Percentiles rank a stretch among this genome's conserved stretches.
Conservation (phyloP, 176 grass and related monocot genomes). For the Aegilops sharonensis region DNA sequence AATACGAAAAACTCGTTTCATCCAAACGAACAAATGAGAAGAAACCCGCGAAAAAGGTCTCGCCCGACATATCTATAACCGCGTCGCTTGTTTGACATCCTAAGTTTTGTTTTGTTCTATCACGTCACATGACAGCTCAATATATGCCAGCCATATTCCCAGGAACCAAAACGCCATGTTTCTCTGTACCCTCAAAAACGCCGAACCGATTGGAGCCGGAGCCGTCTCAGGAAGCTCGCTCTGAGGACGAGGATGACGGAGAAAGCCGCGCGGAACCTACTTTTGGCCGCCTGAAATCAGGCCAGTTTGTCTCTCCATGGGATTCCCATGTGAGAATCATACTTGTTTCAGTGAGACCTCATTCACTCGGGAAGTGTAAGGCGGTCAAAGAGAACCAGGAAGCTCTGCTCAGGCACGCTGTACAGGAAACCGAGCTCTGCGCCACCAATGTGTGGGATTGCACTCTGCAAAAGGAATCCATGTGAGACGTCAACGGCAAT, state of each 20-base stretch:
- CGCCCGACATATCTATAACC: conserved; percentile 30
- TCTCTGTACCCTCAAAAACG: background rate
- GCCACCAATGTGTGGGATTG: conserved; percentile 66
- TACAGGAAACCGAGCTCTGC: conserved; percentile 88
- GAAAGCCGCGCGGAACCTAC: background rate
- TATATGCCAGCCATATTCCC: background rate
- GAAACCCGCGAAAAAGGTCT: background rate
- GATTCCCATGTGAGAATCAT: conserved; percentile 22
- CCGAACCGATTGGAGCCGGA: background rate
- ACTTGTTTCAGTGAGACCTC: background rate
- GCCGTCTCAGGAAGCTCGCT: conserved; percentile 6
- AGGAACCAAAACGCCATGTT: background rate
- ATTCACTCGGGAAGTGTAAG: conserved; percentile 76
- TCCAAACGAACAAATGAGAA: background rate
- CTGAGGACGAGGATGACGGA: background rate
- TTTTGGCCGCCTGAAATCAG: background rate
- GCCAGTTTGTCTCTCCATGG: background rate
- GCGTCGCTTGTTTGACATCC: background rate
- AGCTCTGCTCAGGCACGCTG: conserved; percentile 80
- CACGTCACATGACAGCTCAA: conserved; percentile 2
- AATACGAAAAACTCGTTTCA: conserved; percentile 22
- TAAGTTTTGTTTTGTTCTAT: background rate
- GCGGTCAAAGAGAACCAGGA: conserved; percentile 85
- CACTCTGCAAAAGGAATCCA: conserved; percentile 36
- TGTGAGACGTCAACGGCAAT: background rate